Evolutionary conservation across 441 rosid genomes (phyloP).

Genomic region (Gossypium schwendimanii): DNA sequence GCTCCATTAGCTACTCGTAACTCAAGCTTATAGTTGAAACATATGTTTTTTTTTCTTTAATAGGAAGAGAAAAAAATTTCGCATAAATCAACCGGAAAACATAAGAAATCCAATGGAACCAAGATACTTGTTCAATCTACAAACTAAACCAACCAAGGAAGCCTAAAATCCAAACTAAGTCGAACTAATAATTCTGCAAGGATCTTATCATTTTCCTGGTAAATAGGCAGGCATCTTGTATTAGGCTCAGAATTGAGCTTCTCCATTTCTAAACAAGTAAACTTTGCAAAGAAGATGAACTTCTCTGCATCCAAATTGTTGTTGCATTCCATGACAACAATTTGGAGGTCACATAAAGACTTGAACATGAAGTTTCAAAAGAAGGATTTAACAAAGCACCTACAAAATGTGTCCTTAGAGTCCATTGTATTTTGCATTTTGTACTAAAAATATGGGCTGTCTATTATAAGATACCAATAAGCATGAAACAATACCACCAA

Average conservation of each 20-base stretch:
- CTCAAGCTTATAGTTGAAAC: background rate
- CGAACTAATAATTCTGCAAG: background rate
- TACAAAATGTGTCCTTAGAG: background rate
- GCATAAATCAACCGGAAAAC: background rate
- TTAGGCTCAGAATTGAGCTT: background rate
- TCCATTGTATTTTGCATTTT: background rate
- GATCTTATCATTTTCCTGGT: background rate
- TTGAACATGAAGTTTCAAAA: background rate
- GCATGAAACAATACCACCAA: background rate
- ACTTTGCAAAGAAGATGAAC: background rate
- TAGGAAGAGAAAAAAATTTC: background rate
- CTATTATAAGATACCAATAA: background rate
- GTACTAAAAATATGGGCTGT: background rate
- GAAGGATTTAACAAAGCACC: background rate
- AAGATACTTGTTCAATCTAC: background rate
- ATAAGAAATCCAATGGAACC: background rate
- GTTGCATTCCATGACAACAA: background rate
- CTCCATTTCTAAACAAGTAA: background rate
- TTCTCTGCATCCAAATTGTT: background rate
- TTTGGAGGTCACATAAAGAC: background rate
- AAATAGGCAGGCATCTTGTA: background rate
- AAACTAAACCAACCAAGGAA: background rate
- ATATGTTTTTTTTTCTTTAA: background rate
- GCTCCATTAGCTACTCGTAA: background rate
- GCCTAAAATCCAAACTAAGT: background rate